Conservation (phyloP, 2,329 filamentous ascomycete species). For the Pezicula carpinea region DNA sequence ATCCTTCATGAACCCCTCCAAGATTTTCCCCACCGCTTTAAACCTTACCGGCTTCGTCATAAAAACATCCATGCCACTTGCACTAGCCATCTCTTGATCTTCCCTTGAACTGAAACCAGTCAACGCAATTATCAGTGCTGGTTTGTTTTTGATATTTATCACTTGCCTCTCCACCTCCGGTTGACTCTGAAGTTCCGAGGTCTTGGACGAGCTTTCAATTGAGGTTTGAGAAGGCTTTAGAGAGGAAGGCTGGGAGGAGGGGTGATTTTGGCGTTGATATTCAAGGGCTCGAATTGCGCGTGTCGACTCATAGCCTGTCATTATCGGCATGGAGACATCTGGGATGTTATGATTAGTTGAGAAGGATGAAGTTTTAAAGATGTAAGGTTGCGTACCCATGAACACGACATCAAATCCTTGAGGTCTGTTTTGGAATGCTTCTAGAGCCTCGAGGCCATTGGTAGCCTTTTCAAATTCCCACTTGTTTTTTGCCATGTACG, state of each 20-base stretch:
- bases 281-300: slow-evolving; percentile 44
- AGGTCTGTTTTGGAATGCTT: slow-evolving; percentile 32
- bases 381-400: slow-evolving; percentile 34
- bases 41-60: slow-evolving; percentile 44
- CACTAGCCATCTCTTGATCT: slow-evolving; percentile 43
- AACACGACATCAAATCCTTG: slow-evolving; percentile 37
- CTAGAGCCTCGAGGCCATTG: slow-evolving; percentile 41
- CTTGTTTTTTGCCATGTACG: slow-evolving; percentile 23
- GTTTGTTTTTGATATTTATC: slow-evolving; percentile 1
- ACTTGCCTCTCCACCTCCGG: no score
- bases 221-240: background rate
- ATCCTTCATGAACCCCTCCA: slow-evolving; percentile 14
- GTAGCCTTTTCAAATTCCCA: slow-evolving; percentile 32
- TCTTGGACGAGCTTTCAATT: no score
- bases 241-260: slow-evolving; percentile 3
- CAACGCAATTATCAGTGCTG: slow-evolving; percentile 43
- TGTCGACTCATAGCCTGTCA: slow-evolving; percentile 44
- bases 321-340: slow-evolving; percentile 52
- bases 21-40: slow-evolving; percentile 15
- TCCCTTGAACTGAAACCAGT: slow-evolving; percentile 45
- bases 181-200: no score
- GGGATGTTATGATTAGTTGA: slow-evolving; percentile 29
- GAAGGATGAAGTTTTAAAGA: background rate
- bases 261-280: slow-evolving; percentile 22
- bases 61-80: slow-evolving; percentile 48